Base-by-base conservation (phyloP, 2,329 filamentous ascomycete species). In the Chaetomium strumarium region DNA sequence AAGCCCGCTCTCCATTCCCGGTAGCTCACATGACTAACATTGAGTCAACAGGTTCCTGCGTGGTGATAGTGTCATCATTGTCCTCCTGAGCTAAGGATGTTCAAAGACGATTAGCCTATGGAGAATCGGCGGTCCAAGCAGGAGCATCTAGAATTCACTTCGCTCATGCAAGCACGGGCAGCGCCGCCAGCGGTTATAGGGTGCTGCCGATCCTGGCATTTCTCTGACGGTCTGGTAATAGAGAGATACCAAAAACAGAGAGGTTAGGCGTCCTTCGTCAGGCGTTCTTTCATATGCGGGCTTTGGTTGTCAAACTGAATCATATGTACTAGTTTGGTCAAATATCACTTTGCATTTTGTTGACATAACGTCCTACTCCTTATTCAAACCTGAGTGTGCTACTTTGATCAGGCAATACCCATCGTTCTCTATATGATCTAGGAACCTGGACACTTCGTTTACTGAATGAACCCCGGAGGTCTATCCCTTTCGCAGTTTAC, bases 41-140 rank as follows among this genome's bases (percentile, higher is more conserved):
- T 20, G 4, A 8, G 3, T 16, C 44, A 13, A 13, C 45, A 63
- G 61, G 60, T 63, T 63, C 29, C 46, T 63, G 42, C 57, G 61
- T 29, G 61, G 61, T 19, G 61, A 63, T 38, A 59, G 55, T 12
- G 59, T 63, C 30, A 60, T 63, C 43, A 55, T 63, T 44, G 61
- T 63, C 17, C 55, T 63, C 1, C 55, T 63, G 20, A 62, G 59
- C 48, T 63, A 50, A 48, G 31, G 30, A 30, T 11, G 14, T 33
- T 39, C 13, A 8, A 19, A 20, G 33, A 14, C 5, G 33, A 17
- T 43, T 17, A 24, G 7, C 24, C n/a, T 5, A 34, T 34, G 33
- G 33, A 34, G 33, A 34, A 17, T 39, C 14, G 7, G 20, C 17
- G 17, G 3, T 29, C n/a, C 11, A 10, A 7, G 6, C 19, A 11